Base-by-base conservation (phyloP, 176 grass and related monocot species). In the Oryza coarctata region DNA sequence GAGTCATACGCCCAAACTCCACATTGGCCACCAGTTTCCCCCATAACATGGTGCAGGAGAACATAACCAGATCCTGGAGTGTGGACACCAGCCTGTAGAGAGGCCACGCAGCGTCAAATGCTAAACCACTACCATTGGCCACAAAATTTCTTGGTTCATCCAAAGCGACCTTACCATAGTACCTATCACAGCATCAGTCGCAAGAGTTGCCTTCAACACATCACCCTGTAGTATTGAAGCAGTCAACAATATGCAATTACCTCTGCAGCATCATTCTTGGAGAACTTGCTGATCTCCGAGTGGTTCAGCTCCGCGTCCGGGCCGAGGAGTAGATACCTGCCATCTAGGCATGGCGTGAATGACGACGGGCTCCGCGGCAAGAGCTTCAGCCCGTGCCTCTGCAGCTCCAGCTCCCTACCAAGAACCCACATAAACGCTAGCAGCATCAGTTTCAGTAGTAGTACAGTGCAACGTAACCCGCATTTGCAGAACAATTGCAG, bases 1-100 rank as follows among this genome's bases (percentile, higher is more conserved):
- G 86, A 91, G 71, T 35, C 93, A 85, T 98, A 98, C 96, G 96
- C 92, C 96, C 96, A 98, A 92, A 98, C 92, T 84, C 96, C 96
- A 40, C 96, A 89, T 65, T 98, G 90, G 50, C 93, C 96, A 66
- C 88, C 86, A 85, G 91, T 91, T 91, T 93, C 89, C 12, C 96
- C 96, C 96, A 98, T 98, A 44, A 98, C 83, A 80, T 98, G 96
- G 75, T 98, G 96, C 27, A 98, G 86, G 60, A 98, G 90, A 78
- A 98, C 96, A 80, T 98, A 98, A 88, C 91, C 96, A 65, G 96
- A 98, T 70, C 96, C 96, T 76, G 91, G 96, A 74, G 96, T 93
- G 57, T 95, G 83, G 75, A 86, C 82, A 80, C 88, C 88, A 84
- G 92, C 87, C 96, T 98, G 74, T 49, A 92, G 58, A 91, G 75